Percentiles rank a stretch among this genome's conserved stretches.
These are phyloP conservation scores for Rhodosporidiobolus sp. DNA, from an alignment of 768 basidiomycete species.

Conservation along the genomic window DNA sequence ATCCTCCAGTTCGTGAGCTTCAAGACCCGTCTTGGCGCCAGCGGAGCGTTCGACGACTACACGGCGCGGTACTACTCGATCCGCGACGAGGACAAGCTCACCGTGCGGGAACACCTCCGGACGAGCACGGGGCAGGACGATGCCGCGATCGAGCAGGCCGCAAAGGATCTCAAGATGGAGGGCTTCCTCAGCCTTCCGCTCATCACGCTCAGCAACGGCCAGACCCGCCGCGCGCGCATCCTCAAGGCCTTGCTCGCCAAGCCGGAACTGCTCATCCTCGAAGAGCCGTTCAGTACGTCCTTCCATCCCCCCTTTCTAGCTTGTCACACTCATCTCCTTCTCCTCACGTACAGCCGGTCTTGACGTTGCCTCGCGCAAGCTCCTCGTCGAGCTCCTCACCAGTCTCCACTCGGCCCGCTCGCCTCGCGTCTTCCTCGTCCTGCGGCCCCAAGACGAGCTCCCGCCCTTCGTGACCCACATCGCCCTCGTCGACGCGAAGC, in stretches of 20 bases:
- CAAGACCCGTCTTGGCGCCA: constrained; percentile 40
- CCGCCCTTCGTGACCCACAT: constrained; percentile 73
- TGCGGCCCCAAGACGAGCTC: constrained; percentile 67
- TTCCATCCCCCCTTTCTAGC: neutral
- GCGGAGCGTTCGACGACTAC: constrained; percentile 81
- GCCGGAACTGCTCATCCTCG: constrained; percentile 76
- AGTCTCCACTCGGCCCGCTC: constrained; percentile 54
- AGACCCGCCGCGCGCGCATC: constrained; percentile 81
- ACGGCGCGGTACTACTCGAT: constrained; percentile 84
- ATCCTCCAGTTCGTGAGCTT: constrained; percentile 39
- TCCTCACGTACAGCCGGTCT: constrained; percentile 63
- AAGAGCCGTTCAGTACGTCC: constrained; percentile 79
- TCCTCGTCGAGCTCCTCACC: constrained; percentile 59
- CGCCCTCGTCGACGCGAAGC: constrained; percentile 45
- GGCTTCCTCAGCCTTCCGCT: constrained; percentile 74
- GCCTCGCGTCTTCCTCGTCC: constrained; percentile 65
- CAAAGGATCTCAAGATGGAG: constrained; percentile 59
- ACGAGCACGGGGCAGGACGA: constrained; percentile 47
- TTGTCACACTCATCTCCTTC: neutral
- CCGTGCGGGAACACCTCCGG: constrained; percentile 69
- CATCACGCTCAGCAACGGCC: constrained; percentile 83
- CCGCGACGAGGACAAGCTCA: constrained; percentile 74
- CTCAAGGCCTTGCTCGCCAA: constrained; percentile 67
- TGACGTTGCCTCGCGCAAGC: constrained; percentile 61
- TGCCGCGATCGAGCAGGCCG: constrained; percentile 56